Base-by-base conservation (phyloP, 768 basidiomycete species). In the Lactarius hengduanensis region DNA sequence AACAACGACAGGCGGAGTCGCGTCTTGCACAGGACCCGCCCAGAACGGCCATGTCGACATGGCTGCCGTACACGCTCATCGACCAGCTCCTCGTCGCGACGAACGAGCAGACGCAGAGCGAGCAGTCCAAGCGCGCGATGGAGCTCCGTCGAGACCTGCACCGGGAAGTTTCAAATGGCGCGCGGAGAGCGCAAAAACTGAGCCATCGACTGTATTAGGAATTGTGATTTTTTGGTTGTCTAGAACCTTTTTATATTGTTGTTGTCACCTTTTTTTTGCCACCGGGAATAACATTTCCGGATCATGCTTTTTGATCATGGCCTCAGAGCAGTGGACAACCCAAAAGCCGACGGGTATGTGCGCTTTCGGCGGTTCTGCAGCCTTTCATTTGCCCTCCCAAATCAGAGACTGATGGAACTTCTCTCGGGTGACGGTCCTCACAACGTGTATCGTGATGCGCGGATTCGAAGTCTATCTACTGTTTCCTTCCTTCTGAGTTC, bases 31-130 rank as follows among this genome's bases (percentile, higher is more conserved):
- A 81, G 71, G 80, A 82, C 58, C 77, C 81, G 28, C 80, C 81
- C 34, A 85, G 80, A 72, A 80, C 81, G 45, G 83, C 90, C 3
- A 83, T 81, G 40, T 74, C 82, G 61, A 89, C 89, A 4, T 94
- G 91, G 89, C 78, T 94, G 45, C 93, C 93, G 16, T 94, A 94
- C 73, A 84, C 86, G 58, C 81, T 94, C 62, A 84, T 95, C 69
- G 93, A 95, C 76, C 89, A 92, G 76, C 88, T 94, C 41, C 80
- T 94, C 34, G 80, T 81, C 28, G 86, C 87, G 16, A 85, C 88
- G 11, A 81, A 83, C 65, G 77, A 81, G 9, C 82, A 84, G 71
- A 79, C 81, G 41, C 66, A 63, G 53, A 45, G 58, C 16, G 80
- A 81, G 43, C 73, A 85, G 59, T 82, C 84, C 26, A 64, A 81